Percentiles rank a stretch among this genome's conserved stretches.
Evolutionary conservation across 2,329 filamentous ascomycete species (phyloP).

Genomic region (Aureobasidium leucospermi): DNA sequence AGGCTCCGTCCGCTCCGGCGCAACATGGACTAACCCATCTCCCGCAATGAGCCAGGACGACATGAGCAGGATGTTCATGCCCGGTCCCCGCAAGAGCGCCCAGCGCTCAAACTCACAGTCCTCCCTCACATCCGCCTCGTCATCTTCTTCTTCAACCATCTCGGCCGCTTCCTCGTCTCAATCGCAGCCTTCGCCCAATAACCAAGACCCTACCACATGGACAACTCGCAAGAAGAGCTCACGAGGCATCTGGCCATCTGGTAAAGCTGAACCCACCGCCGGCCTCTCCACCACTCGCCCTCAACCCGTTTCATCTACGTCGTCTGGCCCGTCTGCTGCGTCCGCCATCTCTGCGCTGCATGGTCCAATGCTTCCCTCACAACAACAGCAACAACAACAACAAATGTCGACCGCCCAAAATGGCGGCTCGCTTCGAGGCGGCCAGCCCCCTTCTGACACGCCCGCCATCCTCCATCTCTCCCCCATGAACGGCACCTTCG

Average conservation of each 20-base stretch:
- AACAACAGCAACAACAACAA: slow-evolving; percentile 27
- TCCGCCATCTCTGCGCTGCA: slow-evolving; percentile 58
- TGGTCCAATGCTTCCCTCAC: slow-evolving; percentile 58
- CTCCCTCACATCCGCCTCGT: slow-evolving; percentile 55
- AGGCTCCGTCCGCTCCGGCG: slow-evolving; percentile 47
- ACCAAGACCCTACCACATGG: slow-evolving; percentile 32
- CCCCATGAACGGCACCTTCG: slow-evolving; percentile 92
- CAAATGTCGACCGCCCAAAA: slow-evolving; percentile 60
- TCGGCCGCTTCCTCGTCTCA: slow-evolving; percentile 51
- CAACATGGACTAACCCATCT: slow-evolving; percentile 54
- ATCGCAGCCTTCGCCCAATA: slow-evolving; percentile 51
- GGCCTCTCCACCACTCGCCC: slow-evolving; percentile 55
- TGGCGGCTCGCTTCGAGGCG: slow-evolving; percentile 30
- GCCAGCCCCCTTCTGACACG: slow-evolving; percentile 41
- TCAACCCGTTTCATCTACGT: slow-evolving; percentile 52
- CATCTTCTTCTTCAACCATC: slow-evolving; percentile 60
- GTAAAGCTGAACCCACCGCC: slow-evolving; percentile 59
- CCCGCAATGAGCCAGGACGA: slow-evolving; percentile 76
- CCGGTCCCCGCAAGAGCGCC: slow-evolving; percentile 68
- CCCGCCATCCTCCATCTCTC: slow-evolving; percentile 77
- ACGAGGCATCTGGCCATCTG: slow-evolving; percentile 55
- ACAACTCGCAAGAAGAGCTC: slow-evolving; percentile 43
- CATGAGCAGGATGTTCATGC: slow-evolving; percentile 65
- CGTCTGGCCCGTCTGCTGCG: slow-evolving; percentile 51
- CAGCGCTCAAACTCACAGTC: slow-evolving; percentile 88